A percentile compares a stretch with the other conserved stretches of the same genome.
Evolutionary conservation across 495 filamentous ascomycete species (phyloP).

Genomic region (Amphirosellinia nigrospora): DNA sequence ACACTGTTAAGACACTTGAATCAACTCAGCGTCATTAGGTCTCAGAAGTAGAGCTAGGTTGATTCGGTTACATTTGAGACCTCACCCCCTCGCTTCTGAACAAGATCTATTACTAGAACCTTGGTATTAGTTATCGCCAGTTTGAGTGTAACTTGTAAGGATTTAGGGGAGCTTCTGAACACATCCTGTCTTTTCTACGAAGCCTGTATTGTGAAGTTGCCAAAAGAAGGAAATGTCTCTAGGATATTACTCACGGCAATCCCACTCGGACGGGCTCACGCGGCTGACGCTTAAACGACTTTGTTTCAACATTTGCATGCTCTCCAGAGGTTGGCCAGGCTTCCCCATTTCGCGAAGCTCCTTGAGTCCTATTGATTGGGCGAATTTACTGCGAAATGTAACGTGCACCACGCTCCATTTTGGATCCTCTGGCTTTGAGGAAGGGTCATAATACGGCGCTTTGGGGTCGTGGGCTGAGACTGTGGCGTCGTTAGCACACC

Average conservation of each 20-base stretch:
- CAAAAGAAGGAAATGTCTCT: not conserved
- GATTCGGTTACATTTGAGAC: not conserved
- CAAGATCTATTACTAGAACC: conserved; percentile 58
- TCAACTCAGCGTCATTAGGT: not conserved
- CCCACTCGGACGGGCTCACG: conserved; percentile 77
- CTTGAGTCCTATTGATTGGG: conserved; percentile 70
- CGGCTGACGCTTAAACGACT: conserved; percentile 82
- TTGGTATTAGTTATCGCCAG: not conserved
- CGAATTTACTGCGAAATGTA: conserved; percentile 80
- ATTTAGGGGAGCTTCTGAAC: not conserved
- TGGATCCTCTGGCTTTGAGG: conserved; percentile 72
- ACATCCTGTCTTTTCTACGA: not conserved
- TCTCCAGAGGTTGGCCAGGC: conserved; percentile 68
- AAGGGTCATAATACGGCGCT: conserved; percentile 84
- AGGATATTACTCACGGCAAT: conserved; percentile 55
- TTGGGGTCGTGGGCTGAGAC: conserved; percentile 80
- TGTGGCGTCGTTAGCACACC: conserved; percentile 43
- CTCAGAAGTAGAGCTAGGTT: conserved; percentile 4
- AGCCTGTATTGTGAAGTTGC: not conserved
- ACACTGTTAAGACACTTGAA: conserved; percentile 53
- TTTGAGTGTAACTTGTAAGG: not conserved
- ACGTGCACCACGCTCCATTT: conserved; percentile 93
- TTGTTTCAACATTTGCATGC: conserved; percentile 83
- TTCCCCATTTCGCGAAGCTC: conserved; percentile 71
- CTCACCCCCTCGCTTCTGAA: conserved; percentile 47